Conservation (phyloP, 495 filamentous ascomycete species). For the Penicillium desertorum region DNA sequence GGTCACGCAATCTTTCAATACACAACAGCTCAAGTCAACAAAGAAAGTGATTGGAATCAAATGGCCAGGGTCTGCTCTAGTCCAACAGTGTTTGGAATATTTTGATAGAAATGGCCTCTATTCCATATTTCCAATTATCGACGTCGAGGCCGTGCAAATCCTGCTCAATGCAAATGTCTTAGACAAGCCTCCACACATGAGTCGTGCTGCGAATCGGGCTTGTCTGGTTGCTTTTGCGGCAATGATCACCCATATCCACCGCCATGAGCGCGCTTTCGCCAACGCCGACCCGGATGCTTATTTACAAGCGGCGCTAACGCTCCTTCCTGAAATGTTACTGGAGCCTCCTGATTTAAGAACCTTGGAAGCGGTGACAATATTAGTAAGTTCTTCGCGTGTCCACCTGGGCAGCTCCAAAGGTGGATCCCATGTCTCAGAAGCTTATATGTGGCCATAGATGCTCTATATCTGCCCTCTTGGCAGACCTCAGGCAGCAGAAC, state of each 20-base stretch:
- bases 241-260: conserved; percentile 27
- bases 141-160: conserved; percentile 17
- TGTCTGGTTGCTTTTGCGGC: conserved; percentile 32
- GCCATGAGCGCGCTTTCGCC: conserved; percentile 23
- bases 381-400: conserved; percentile 20
- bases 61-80: conserved; percentile 22
- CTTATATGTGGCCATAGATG: conserved; percentile 16
- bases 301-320: conserved; percentile 19
- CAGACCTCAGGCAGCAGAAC: conserved; percentile 22
- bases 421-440: neutral
- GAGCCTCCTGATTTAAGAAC: conserved; percentile 24
- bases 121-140: conserved; percentile 29
- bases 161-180: conserved; percentile 22
- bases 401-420: neutral
- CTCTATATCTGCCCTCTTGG: conserved; percentile 26
- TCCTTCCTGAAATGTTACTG: conserved; percentile 26
- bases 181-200: conserved; percentile 9
- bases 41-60: conserved; percentile 11
- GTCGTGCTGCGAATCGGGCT: conserved; percentile 20
- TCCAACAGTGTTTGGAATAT: conserved; percentile 25
- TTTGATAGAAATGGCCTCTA: conserved; percentile 26
- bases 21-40: conserved; percentile 2
- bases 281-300: conserved; percentile 29
- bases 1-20: conserved; percentile 16
- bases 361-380: conserved; percentile 26